A percentile compares a stretch with the other conserved stretches of the same genome.
These are phyloP conservation scores for Thyridium curvatum DNA, from an alignment of 2,329 filamentous ascomycete genomes.

Conservation along the genomic window DNA sequence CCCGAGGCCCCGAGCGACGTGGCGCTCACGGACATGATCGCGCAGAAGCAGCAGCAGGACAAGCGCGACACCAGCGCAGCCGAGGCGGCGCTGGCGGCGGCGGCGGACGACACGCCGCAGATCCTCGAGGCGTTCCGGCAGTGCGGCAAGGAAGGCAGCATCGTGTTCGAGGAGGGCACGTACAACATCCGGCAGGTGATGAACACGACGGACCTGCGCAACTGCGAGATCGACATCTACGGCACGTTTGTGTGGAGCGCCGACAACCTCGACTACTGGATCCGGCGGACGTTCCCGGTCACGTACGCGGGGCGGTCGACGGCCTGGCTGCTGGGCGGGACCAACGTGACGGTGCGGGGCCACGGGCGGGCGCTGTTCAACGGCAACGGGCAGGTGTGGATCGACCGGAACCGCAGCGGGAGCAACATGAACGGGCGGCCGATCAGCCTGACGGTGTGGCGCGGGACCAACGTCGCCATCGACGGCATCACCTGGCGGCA, in stretches of 20 bases:
- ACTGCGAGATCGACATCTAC: conserved; percentile 39
- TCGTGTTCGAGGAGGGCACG: conserved; percentile 41
- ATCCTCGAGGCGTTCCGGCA: conserved; percentile 42
- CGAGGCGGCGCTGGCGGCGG: conserved; percentile 3
- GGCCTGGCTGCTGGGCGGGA: conserved; percentile 43
- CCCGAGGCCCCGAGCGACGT: background rate
- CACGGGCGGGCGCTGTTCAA: conserved; percentile 39
- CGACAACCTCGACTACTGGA: conserved; percentile 38
- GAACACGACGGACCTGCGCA: conserved; percentile 37
- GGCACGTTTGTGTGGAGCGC: conserved; percentile 37
- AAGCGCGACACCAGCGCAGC: background rate
- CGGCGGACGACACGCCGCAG: conserved; percentile 40
- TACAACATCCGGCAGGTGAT: conserved; percentile 43
- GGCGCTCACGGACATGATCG: background rate
- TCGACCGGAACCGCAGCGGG: conserved; percentile 32
- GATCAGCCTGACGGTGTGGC: conserved; percentile 37
- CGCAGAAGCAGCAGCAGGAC: background rate
- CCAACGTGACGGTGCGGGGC: conserved; percentile 39
- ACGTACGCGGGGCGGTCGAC: conserved; percentile 43
- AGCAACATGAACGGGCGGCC: conserved; percentile 36
- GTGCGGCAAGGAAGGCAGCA: conserved; percentile 40
- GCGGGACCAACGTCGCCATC: conserved; percentile 35
- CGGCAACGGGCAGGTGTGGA: conserved; percentile 38
- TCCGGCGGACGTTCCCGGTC: conserved; percentile 35
- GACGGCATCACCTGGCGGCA: conserved; percentile 38